Base-by-base conservation (phyloP, 1,139 yeast genomes). In the Saccharomyces hybrid region DNA sequence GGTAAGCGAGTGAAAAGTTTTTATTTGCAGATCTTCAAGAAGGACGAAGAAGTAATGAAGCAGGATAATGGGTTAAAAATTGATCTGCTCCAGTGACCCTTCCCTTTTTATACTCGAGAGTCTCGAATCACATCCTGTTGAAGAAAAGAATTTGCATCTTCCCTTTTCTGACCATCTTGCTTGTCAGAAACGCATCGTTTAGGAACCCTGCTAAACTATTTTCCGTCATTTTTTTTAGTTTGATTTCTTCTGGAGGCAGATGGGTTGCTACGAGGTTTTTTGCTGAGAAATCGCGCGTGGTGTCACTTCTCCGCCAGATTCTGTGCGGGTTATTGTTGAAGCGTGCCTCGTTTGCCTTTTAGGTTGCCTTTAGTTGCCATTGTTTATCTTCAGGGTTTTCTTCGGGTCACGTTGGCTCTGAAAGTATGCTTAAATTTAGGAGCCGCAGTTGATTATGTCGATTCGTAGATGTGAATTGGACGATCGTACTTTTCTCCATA, bases 1-100 rank as follows among this genome's bases (percentile, higher is more conserved):
- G 14, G 29, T 44, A 38, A 49, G 51, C 51, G 51, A 49, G 51
- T 16, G 51, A 38, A 41, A 49, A 11, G 44, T 19, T 47, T 47
- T 27, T 25, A 19, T 19, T 19, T 38, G 42, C 23, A 38, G 42
- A 16, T 16, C 23, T 38, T 38, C 23, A 19, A 19, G 23, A 19
- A 8, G 7, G 8, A 16, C 13, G 23, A 38, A 8, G 9, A 14
- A 14, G 23, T 8, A 8, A 14, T 14, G 23, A 38, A 38, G 13
- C 42, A 38, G 11, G 42, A 14, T 8, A 4, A 14, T 2, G 11
- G 13, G 23, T 11, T 38, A 38, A 38, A 7, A 14, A 34, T 34
- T 16, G 42, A 38, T 38, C 42, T 38, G 42, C 11, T 38, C 19
- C 5, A 8, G 23, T 16, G 13, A 16, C 11, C 42, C 13, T 38